Conservation (phyloP, 495 filamentous ascomycete species). For the Penicillium manginii region DNA sequence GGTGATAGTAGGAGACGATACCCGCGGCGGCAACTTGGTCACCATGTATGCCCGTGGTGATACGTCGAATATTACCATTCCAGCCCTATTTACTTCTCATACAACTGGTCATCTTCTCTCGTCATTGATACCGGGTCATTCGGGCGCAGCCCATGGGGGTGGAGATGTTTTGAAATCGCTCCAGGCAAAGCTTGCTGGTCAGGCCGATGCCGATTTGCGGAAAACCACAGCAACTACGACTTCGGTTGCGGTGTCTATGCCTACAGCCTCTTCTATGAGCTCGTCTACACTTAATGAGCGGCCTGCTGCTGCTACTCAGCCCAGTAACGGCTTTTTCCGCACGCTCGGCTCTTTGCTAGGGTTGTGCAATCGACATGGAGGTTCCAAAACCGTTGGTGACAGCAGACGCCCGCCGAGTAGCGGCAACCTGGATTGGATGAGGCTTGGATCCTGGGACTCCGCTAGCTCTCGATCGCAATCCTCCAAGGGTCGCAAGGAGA, state of each 20-base stretch:
- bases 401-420: conserved; percentile 77
- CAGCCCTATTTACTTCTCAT: conserved; percentile 90
- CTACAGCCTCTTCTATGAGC: conserved; percentile 32
- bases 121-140: conserved; percentile 77
- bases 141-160: conserved; percentile 55
- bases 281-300: conserved; percentile 26
- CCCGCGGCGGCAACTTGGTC: conserved; percentile 79
- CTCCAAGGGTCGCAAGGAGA: conserved; percentile 16
- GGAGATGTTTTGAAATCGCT: conserved; percentile 46
- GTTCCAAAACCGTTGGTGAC: conserved; percentile 45
- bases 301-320: conserved; percentile 19
- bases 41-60: conserved; percentile 97
- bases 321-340: conserved; percentile 57
- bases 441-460: conserved; percentile 69
- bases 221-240: conserved; percentile 28
- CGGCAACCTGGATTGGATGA: conserved; percentile 79
- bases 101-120: conserved; percentile 94
- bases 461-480: conserved; percentile 39
- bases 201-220: conserved; percentile 27
- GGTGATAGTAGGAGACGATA: conserved; percentile 92
- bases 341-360: conserved; percentile 59
- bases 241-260: conserved; percentile 20
- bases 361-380: conserved; percentile 38
- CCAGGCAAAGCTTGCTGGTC: conserved; percentile 27
- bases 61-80: conserved; percentile 92